A percentile compares a stretch with the other conserved stretches of the same genome.
Conservation (phyloP, 345 rosid genomes). For the Eucalyptus pauciflora region DNA sequence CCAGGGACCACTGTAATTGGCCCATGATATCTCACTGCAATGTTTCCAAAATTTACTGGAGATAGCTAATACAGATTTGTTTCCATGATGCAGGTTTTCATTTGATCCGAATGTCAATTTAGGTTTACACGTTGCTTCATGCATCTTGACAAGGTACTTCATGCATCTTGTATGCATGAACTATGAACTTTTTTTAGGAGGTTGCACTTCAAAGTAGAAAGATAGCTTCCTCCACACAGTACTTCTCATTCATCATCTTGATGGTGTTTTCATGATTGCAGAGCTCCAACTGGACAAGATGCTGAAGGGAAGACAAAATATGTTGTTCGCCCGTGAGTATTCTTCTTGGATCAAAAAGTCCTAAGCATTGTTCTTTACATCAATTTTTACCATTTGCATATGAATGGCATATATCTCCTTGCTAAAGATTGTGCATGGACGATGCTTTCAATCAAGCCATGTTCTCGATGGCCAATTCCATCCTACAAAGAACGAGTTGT, state of each 20-base stretch:
- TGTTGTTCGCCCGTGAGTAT: conserved; percentile 85
- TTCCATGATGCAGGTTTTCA: conserved; percentile 51
- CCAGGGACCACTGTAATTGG: neutral
- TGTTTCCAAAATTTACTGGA: neutral
- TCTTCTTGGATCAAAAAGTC: neutral
- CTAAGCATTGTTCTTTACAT: neutral
- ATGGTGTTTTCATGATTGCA: conserved; percentile 10
- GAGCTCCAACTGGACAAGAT: conserved; percentile 77
- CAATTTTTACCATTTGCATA: neutral
- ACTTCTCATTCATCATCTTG: neutral
- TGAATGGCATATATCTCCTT: neutral
- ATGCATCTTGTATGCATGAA: neutral
- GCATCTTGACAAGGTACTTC: conserved; percentile 70
- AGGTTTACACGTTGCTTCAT: conserved; percentile 88
- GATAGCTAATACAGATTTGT: neutral
- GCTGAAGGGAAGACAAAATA: conserved; percentile 86
- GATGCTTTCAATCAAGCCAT: neutral
- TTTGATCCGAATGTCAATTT: conserved; percentile 71
- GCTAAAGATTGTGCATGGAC: neutral
- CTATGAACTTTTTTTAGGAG: neutral
- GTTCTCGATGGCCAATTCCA: neutral
- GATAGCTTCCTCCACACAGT: neutral
- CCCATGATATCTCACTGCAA: neutral
- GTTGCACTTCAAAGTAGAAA: neutral
- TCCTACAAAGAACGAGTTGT: neutral